Conservation (phyloP, 2,329 filamentous ascomycete species). For the Chrysoporthe austroafricana region DNA sequence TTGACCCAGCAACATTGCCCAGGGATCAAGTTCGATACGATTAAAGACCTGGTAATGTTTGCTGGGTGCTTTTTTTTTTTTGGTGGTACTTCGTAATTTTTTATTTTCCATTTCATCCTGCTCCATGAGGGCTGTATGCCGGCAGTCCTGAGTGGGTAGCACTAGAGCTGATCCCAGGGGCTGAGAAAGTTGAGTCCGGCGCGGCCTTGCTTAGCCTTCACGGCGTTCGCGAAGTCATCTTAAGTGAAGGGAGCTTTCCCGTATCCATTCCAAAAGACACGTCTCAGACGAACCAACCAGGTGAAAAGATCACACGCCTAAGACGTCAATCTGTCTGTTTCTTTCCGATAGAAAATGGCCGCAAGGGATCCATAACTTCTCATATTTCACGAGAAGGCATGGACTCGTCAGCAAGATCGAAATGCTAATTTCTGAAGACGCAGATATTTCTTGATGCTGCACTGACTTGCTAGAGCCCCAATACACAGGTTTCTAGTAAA, state of each 20-base stretch:
- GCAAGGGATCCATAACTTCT: not conserved
- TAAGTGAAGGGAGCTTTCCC: not conserved
- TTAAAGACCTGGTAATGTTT: not conserved
- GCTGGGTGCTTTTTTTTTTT: not conserved
- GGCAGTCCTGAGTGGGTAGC: not conserved
- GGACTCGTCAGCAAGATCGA: not conserved
- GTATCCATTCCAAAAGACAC: not conserved
- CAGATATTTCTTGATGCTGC: not conserved
- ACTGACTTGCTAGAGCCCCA: conserved; percentile 6
- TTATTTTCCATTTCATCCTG: not conserved
- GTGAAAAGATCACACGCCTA: conserved; percentile 3
- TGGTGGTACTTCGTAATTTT: not conserved
- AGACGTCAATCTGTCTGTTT: not conserved
- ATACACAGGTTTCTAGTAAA: not conserved
- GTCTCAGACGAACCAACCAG: conserved; percentile 6
- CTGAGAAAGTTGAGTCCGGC: conserved; percentile 10
- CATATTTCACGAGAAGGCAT: not conserved
- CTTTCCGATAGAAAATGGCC: not conserved
- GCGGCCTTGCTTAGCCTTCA: conserved; percentile 17
- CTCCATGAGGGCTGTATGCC: not conserved
- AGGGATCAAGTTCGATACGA: not conserved
- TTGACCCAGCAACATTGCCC: not conserved
- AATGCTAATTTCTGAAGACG: not conserved
- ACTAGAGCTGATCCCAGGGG: not conserved
- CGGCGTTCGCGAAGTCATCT: conserved; percentile 12